Conservation (phyloP, 2,329 filamentous ascomycete species). For the Pseudocercospora fijiensis region DNA sequence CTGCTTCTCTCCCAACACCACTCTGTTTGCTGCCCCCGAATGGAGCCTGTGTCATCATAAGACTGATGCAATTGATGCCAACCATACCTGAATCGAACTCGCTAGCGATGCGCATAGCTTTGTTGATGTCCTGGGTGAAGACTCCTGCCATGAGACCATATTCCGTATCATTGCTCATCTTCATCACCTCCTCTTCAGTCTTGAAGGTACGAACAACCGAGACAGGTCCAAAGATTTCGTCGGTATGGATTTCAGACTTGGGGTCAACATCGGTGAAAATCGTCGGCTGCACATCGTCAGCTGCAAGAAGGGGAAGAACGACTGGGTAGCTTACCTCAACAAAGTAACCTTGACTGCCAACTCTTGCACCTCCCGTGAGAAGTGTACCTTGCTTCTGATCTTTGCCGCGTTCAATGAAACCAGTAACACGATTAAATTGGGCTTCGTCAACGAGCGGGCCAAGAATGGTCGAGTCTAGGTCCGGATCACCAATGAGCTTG, state of each 20-base stretch:
- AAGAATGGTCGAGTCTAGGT: constrained; percentile 11
- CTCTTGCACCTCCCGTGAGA: constrained; percentile 12
- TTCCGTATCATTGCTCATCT: constrained; percentile 66
- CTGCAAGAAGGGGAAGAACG: not conserved
- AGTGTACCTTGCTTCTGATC: constrained; percentile 16
- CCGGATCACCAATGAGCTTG: constrained; percentile 16
- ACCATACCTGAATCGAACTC: constrained; percentile 56
- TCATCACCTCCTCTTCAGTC: constrained; percentile 53
- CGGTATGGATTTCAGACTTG: constrained; percentile 32
- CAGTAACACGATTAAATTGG: constrained; percentile 19
- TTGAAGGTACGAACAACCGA: constrained; percentile 67
- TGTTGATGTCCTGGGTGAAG: constrained; percentile 66
- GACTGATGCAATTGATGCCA: constrained; percentile 38
- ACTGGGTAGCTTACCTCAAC: not conserved
- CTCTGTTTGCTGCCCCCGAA: constrained; percentile 55
- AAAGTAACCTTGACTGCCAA: constrained; percentile 26
- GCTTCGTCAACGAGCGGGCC: constrained; percentile 19
- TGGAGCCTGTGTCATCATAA: constrained; percentile 40
- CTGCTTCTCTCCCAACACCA: constrained; percentile 52
- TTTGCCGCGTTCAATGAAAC: constrained; percentile 20
- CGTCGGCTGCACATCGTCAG: constrained; percentile 5
- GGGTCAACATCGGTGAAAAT: constrained; percentile 18
- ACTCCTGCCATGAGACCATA: constrained; percentile 72
- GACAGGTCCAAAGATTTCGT: constrained; percentile 74
- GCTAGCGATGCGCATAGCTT: constrained; percentile 45